Base-by-base conservation (phyloP, 345 rosid species). In the Aquilaria sinensis region DNA sequence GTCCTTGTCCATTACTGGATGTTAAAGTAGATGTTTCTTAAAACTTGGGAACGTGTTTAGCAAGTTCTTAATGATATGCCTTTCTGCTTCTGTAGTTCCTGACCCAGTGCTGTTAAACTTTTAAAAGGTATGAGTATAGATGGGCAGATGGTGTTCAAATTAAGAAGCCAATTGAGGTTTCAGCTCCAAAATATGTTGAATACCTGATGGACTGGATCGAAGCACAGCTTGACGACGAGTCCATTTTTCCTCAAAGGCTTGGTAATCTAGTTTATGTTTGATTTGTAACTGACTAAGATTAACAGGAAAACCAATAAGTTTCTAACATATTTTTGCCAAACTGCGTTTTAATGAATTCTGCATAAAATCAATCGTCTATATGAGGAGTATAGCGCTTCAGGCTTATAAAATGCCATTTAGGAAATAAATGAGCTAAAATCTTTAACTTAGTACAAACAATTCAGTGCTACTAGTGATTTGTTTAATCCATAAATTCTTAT, bases 101-200 rank as follows among this genome's bases (percentile, higher is more conserved):
- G 64, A 62, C 53, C 56, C 56, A 50, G 66, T 32, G 56, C 59
- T 58, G 13, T 34, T 57, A 56, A 58, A 43, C 63, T 54, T 11
- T 34, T 74, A 69, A 54, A 85, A 93, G 98, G 79, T 94, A 94
- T 12, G 99, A 94, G 57, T 94, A 94, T 71, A 81, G 99, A 78
- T 94, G 99, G 99, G 99, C 99, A 33, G 99, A 94, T 82, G 99
- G 99, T 49, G 96, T 94, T 16, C 92, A 86, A 74, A 90, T 94
- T 73, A 94, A 94, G 85, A 94, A 88, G 73, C 99, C 99, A 3
- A 94, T 94, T 10, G 99, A 94, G 72, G 99, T 94, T 55, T 94
- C 99, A 56, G 99, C 99, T 70, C 97, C 99, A 65, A 94, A 90
- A 75, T 94, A 94, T 75, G 99, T 94, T 13, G 99, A 94, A 64